Evolutionary conservation across 2,329 filamentous ascomycete species (phyloP).

Genomic region (Bipolaris cookei): DNA sequence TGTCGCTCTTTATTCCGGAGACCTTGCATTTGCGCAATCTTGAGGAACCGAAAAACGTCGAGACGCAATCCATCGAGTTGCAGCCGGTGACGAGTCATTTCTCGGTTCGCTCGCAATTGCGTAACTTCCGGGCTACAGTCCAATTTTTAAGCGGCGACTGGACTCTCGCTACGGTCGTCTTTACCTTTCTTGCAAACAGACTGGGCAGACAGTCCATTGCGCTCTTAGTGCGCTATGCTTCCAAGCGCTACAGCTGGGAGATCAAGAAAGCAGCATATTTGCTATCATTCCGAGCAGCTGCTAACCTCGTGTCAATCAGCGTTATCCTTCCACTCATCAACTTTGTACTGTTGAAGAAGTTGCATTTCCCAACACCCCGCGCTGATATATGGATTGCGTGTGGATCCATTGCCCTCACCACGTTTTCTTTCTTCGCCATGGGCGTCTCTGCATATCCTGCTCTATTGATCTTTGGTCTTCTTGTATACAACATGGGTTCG

Average conservation of each 20-base stretch:
- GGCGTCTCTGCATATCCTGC: conserved; percentile 54
- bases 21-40: conserved; percentile 45
- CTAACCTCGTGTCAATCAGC: conserved; percentile 57
- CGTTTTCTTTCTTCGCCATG: conserved; percentile 55
- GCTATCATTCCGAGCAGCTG: conserved; percentile 55
- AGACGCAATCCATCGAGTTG: conserved; percentile 25
- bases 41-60: conserved; percentile 32
- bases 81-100: conserved; percentile 23
- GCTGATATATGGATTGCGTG: conserved; percentile 58
- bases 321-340: conserved; percentile 54
- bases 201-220: conserved; percentile 56
- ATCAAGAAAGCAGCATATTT: conserved; percentile 52
- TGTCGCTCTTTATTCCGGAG: conserved; percentile 43
- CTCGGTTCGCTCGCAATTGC: conserved; percentile 38
- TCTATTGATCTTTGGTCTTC: conserved; percentile 53
- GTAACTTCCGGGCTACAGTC: conserved; percentile 48
- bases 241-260: conserved; percentile 58
- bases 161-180: conserved; percentile 51
- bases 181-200: conserved; percentile 57
- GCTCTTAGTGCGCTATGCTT: conserved; percentile 60
- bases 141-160: conserved; percentile 51
- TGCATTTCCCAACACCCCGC: conserved; percentile 46
- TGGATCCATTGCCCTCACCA: conserved; percentile 53
- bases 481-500: conserved; percentile 57
- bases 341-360: conserved; percentile 46